Evolutionary conservation across 1,284 basidiomycete genomes (phyloP).

Genomic region (Lignosus rhinocerotis): DNA sequence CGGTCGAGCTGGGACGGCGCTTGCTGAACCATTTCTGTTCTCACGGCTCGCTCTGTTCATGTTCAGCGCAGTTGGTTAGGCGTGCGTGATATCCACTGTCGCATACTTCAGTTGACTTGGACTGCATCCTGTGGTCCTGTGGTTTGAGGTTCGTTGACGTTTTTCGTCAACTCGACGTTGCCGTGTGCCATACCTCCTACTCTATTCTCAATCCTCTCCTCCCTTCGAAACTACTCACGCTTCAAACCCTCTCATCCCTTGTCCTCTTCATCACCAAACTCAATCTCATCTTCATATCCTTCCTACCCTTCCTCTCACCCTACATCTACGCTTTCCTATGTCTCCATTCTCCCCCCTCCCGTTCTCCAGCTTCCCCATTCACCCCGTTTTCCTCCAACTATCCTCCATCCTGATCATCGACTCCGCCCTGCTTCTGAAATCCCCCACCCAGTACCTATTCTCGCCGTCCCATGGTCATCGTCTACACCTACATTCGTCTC

Average conservation of each 20-base stretch:
- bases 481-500: not conserved
- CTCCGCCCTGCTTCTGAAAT: not conserved
- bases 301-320: not conserved
- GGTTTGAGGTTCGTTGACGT: not conserved
- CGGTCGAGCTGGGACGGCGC: slow-evolving; percentile 75
- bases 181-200: not conserved
- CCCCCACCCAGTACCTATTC: not conserved
- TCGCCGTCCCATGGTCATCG: not conserved
- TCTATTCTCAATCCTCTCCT: not conserved
- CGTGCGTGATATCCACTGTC: not conserved
- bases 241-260: not conserved
- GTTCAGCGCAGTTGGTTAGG: not conserved
- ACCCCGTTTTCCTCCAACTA: not conserved
- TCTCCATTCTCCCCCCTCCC: not conserved
- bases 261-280: not conserved
- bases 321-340: not conserved
- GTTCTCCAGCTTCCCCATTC: not conserved
- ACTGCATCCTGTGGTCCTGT: not conserved
- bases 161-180: not conserved
- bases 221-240: not conserved
- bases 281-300: not conserved
- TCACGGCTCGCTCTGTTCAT: not conserved
- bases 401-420: not conserved
- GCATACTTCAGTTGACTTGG: not conserved
- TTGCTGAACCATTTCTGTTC: slow-evolving; percentile 23